Conservation (phyloP, 257 asterid genomes). For the Lantana camara region DNA sequence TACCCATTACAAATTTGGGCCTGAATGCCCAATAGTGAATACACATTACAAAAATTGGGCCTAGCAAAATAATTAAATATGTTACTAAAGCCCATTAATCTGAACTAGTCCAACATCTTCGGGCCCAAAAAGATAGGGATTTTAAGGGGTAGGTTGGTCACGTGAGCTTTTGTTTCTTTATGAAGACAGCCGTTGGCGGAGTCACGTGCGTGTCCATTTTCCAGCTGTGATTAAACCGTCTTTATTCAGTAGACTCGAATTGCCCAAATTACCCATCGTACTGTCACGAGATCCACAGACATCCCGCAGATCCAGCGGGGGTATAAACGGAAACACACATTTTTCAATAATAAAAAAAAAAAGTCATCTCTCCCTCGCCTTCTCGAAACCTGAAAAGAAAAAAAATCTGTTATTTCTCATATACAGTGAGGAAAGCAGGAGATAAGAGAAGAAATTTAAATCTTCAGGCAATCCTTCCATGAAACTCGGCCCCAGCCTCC, state of each 20-base stretch:
- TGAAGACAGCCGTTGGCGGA: not conserved
- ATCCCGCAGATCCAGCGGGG: slow-evolving; percentile 3
- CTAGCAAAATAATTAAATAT: too few relatives aligned
- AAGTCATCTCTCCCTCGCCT: too few relatives aligned
- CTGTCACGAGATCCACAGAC: slow-evolving; percentile 1
- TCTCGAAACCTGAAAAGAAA: not conserved
- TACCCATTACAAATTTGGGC: too few relatives aligned
- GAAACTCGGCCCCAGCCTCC: slow-evolving; percentile 57
- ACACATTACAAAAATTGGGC: not conserved
- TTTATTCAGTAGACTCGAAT: not conserved
- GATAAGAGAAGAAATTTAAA: slow-evolving; percentile 35
- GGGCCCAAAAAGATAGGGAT: not conserved
- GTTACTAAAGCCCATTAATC: not conserved
- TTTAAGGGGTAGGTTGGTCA: too few relatives aligned
- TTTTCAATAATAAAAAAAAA: not conserved
- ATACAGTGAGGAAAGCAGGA: slow-evolving; percentile 20
- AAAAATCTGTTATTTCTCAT: not conserved
- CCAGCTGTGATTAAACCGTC: not conserved
- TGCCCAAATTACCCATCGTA: not conserved
- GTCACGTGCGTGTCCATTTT: not conserved
- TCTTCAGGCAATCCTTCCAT: slow-evolving; percentile 41
- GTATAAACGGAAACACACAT: not conserved
- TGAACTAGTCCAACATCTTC: not conserved
- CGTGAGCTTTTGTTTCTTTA: not conserved
- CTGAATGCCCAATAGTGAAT: too few relatives aligned